These are phyloP conservation scores for Trichoderma sp. DNA, from an alignment of 2,329 filamentous ascomycete genomes.

Conservation along the genomic window DNA sequence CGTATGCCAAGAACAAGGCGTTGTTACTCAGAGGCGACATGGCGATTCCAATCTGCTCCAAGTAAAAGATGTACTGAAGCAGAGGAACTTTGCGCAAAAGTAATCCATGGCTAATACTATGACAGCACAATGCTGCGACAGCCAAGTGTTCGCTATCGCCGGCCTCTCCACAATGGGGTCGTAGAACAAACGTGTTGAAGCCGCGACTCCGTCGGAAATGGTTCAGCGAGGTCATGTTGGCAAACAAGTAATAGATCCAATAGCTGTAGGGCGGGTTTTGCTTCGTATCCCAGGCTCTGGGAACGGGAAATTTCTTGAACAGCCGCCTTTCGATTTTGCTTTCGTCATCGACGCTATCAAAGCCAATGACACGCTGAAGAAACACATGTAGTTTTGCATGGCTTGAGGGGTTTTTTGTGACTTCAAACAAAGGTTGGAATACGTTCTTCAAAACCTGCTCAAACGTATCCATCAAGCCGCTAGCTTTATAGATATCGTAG, in stretches of 20 bases:
- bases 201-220: constrained; percentile 84
- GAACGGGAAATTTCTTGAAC: constrained; percentile 93
- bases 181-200: constrained; percentile 91
- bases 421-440: constrained; percentile 92
- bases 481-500: constrained; percentile 93
- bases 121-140: constrained; percentile 84
- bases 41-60: constrained; percentile 96
- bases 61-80: constrained; percentile 98
- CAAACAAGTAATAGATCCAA: constrained; percentile 97
- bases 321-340: constrained; percentile 92
- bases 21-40: constrained; percentile 99
- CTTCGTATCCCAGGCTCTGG: constrained; percentile 81
- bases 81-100: constrained; percentile 90
- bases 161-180: constrained; percentile 94
- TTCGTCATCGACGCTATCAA: constrained; percentile 97
- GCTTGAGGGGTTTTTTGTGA: constrained; percentile 78
- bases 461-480: constrained; percentile 79
- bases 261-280: constrained; percentile 99
- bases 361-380: constrained; percentile 89
- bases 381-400: constrained; percentile 95
- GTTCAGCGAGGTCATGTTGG: constrained; percentile 91
- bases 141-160: constrained; percentile 96
- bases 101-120: constrained; percentile 95
- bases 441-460: constrained; percentile 88
- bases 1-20: constrained; percentile 91